Conservation (phyloP, 2,329 filamentous ascomycete species). For the Fusarium sororula region DNA sequence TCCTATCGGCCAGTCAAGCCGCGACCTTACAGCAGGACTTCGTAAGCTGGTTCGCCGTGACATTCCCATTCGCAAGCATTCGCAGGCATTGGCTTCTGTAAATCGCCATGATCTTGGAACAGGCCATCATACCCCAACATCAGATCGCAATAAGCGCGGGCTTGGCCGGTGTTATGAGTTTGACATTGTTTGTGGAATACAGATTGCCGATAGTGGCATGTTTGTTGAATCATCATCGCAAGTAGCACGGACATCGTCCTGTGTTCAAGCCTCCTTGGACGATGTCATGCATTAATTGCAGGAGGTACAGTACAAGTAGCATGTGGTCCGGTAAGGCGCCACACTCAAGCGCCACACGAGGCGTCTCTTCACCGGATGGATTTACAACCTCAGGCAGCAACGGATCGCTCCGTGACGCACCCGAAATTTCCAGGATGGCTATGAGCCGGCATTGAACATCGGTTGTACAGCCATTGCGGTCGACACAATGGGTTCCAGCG, state of each 20-base stretch:
- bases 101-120: neutral
- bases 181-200: neutral
- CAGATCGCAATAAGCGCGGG: constrained; percentile 12
- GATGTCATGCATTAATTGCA: neutral
- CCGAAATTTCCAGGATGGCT: constrained; percentile 39
- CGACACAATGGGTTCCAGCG: constrained; percentile 64
- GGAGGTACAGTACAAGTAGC: neutral
- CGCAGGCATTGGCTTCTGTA: neutral
- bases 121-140: constrained; percentile 16
- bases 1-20: neutral
- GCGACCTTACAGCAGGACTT: neutral
- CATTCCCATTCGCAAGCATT: neutral
- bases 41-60: neutral
- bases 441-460: constrained; percentile 33
- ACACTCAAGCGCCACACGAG: constrained; percentile 27
- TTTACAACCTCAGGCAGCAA: constrained; percentile 46
- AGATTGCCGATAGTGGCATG: constrained; percentile 19
- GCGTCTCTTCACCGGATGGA: constrained; percentile 2
- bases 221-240: constrained; percentile 1
- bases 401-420: neutral
- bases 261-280: neutral
- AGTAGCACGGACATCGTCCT: constrained; percentile 6
- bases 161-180: neutral
- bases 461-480: constrained; percentile 48
- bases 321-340: constrained; percentile 8